phyloP scores from a whole-genome alignment of 495 filamentous ascomycete species.

The Aspergillus avenaceus region DNA sequence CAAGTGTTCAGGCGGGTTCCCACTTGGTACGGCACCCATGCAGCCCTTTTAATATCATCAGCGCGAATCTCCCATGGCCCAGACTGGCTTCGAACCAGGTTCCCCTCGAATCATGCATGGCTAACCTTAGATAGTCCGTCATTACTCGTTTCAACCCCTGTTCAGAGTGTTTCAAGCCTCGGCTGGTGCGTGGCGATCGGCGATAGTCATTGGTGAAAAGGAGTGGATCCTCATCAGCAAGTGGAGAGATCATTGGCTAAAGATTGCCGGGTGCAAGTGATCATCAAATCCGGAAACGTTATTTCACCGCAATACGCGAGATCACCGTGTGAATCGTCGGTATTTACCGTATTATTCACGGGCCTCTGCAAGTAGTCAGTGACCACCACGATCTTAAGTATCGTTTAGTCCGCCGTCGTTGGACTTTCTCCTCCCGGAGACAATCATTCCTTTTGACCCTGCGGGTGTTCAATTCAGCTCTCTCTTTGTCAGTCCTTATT shows the following conservation, averaged over 20 bases:
- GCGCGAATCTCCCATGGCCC: neutral
- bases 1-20: neutral
- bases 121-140: slow-evolving; percentile 10
- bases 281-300: neutral
- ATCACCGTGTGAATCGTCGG: neutral
- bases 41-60: neutral
- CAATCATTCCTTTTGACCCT: neutral
- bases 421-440: neutral
- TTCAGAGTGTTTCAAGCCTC: slow-evolving; percentile 30
- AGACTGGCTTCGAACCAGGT: neutral
- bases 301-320: neutral
- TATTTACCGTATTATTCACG: neutral
- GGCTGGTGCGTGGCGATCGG: slow-evolving; percentile 1
- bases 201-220: slow-evolving; percentile 23
- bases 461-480: neutral
- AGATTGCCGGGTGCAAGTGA: neutral
- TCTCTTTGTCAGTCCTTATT: slow-evolving; percentile 4
- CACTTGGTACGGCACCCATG: neutral
- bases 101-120: neutral
- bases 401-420: neutral
- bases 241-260: neutral
- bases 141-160: slow-evolving; percentile 30
- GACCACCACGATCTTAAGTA: neutral
- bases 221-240: neutral
- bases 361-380: no score